Base-by-base conservation (phyloP, 208 protist species). In the Trypanosoma mega region DNA sequence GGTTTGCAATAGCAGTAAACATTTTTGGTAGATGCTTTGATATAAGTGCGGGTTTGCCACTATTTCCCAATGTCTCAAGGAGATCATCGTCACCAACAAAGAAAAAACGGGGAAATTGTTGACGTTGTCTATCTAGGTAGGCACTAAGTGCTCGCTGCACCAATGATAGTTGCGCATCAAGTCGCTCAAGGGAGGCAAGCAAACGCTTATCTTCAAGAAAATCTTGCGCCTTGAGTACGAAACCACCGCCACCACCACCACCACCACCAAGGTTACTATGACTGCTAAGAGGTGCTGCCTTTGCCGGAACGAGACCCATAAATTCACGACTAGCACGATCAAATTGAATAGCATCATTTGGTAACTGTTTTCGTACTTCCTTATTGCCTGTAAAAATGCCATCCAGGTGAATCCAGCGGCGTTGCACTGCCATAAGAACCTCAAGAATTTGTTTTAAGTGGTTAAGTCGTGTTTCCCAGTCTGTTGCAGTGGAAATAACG, bases 11-110 rank as follows among this genome's bases (percentile, higher is more conserved):
- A n/a, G 98, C 98, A 16, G 98, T 97, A 85, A 99, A 99, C 98
- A 99, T 99, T 79, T 99, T 99, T 39, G 84, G 86, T 24, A 99
- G 87, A 73, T 99, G 98, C 58, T 98, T 98, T 73, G 96, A 93
- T 36, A 99, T 76, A 66, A 97, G 92, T 46, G 70, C 50, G 3
- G 78, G 79, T 59, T 98, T 94, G 51, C 93, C 97, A 74, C 83
- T 94, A 74, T 99, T 99, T 63, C 97, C 98, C 63, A 99, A 94
- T 41, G 99, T 99, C 72, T 99, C 98, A 2, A 99, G 85, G 55
- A 99, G 77, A 76, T 99, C 99, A 72, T 99, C 98, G 85, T 99
- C 99, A 30, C 98, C 98, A 36, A 99, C 90, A 72, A 99, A 99
- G 76, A 99, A 99, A 85, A 99, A 99, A 56, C 98, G 94, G 1